A percentile compares a stretch with the other conserved stretches of the same genome.
These are phyloP conservation scores for Chlamydomonas schloesseri DNA, from an alignment of 139 green algal genomes.

Conservation along the genomic window DNA sequence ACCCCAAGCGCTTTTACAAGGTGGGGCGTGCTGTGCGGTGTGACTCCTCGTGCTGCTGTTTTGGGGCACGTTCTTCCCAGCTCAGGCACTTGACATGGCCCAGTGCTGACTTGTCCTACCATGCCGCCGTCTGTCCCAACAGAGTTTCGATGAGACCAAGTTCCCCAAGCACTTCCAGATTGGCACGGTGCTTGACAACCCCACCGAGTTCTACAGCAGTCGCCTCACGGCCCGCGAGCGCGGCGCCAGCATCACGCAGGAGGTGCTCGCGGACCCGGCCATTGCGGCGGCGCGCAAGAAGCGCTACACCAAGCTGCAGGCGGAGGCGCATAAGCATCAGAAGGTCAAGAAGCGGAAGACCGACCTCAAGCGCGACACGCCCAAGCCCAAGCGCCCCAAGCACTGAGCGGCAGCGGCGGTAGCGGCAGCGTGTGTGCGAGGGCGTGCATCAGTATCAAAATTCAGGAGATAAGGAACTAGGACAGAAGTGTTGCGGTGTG, in stretches of 20 bases:
- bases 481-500: no score
- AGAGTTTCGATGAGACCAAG: slow-evolving; percentile 74
- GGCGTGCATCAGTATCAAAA: no score
- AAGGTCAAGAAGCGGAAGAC: slow-evolving; percentile 61
- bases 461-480: no score
- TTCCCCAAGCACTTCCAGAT: slow-evolving; percentile 84
- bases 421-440: neutral
- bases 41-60: neutral
- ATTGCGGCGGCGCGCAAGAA: slow-evolving; percentile 63
- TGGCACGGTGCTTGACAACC: slow-evolving; percentile 84
- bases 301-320: slow-evolving; percentile 67
- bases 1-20: slow-evolving; percentile 95
- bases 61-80: no score
- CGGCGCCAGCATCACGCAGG: slow-evolving; percentile 53
- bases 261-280: slow-evolving; percentile 75
- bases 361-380: neutral
- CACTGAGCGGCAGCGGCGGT: slow-evolving; percentile 9
- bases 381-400: slow-evolving; percentile 38
- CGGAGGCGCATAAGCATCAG: slow-evolving; percentile 42
- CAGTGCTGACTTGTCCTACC: neutral
- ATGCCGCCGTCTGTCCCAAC: neutral
- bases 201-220: slow-evolving; percentile 77
- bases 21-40: neutral
- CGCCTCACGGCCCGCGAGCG: slow-evolving; percentile 57
- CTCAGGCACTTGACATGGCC: no score